These are phyloP conservation scores for Bryum argenteum DNA, from an alignment of 225 moss, liverwort and hornwort species.

Conservation along the genomic window DNA sequence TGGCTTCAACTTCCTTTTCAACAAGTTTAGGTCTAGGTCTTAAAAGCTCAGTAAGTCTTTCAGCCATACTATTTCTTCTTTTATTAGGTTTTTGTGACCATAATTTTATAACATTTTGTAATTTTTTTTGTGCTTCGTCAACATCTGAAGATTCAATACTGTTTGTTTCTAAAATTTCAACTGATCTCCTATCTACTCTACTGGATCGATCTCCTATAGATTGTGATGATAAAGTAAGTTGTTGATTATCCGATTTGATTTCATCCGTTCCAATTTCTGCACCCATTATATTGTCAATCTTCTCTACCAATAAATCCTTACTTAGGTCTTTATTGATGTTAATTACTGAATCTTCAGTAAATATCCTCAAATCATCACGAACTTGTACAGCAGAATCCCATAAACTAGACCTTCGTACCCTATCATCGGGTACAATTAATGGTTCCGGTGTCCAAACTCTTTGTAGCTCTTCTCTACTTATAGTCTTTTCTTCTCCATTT, in stretches of 20 bases:
- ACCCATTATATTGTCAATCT: constrained; percentile 1
- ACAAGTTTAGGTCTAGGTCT: constrained; percentile 14
- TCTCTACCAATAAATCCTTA: neutral
- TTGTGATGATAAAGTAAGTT: neutral
- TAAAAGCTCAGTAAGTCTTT: constrained; percentile 45
- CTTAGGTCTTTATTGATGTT: constrained; percentile 17
- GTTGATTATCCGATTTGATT: constrained; percentile 13
- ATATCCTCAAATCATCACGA: neutral
- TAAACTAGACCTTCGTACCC: constrained; percentile 37
- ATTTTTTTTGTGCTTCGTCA: neutral
- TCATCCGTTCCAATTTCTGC: constrained; percentile 2
- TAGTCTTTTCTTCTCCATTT: constrained; percentile 2
- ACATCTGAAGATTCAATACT: neutral
- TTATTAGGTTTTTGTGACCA: constrained; percentile 23
- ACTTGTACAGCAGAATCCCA: constrained; percentile 38
- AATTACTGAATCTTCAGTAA: neutral
- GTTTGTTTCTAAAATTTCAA: neutral
- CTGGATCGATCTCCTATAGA: constrained; percentile 7
- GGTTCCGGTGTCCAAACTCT: constrained; percentile 36
- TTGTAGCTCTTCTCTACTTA: constrained; percentile 29
- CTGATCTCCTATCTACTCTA: neutral
- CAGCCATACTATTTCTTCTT: constrained; percentile 45
- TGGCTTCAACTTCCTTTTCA: constrained; percentile 5
- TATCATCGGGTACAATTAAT: constrained; percentile 32
- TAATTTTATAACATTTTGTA: constrained; percentile 24